Evolutionary conservation across 2,329 filamentous ascomycete genomes (phyloP).

Genomic region (Talaromyces sp.): DNA sequence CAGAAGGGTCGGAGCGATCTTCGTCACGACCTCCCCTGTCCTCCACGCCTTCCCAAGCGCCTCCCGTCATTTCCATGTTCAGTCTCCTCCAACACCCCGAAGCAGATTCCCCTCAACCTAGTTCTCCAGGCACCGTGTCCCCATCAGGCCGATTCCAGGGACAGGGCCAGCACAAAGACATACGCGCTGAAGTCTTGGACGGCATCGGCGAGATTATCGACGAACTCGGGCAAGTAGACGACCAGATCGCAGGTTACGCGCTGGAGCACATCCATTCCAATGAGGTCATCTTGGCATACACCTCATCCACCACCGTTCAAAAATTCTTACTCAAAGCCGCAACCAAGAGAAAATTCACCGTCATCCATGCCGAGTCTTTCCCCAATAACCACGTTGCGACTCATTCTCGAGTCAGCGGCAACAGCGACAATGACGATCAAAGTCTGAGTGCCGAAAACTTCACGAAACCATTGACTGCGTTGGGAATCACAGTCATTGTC

Average conservation of each 20-base stretch:
- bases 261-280: conserved; percentile 91
- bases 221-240: conserved; percentile 87
- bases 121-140: conserved; percentile 34
- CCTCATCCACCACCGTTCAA: conserved; percentile 81
- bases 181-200: conserved; percentile 87
- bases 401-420: conserved; percentile 60
- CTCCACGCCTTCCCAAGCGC: conserved; percentile 51
- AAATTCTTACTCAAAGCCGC: conserved; percentile 86
- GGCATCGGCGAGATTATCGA: conserved; percentile 96
- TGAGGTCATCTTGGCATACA: conserved; percentile 87
- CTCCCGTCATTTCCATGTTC: conserved; percentile 69
- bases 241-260: conserved; percentile 84
- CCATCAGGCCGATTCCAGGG: conserved; percentile 33
- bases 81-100: conserved; percentile 73
- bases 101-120: conserved; percentile 42
- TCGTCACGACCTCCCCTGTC: conserved; percentile 59
- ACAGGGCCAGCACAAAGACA: conserved; percentile 52
- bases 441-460: conserved; percentile 52
- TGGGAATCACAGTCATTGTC: conserved; percentile 77
- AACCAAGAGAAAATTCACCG: conserved; percentile 84
- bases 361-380: conserved; percentile 74
- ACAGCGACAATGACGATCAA: conserved; percentile 48
- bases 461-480: conserved; percentile 71
- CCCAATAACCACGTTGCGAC: conserved; percentile 66
- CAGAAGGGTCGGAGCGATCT: conserved; percentile 32